Base-by-base conservation (phyloP, 441 rosid species). In the Euphorbia schlechtendalii region DNA sequence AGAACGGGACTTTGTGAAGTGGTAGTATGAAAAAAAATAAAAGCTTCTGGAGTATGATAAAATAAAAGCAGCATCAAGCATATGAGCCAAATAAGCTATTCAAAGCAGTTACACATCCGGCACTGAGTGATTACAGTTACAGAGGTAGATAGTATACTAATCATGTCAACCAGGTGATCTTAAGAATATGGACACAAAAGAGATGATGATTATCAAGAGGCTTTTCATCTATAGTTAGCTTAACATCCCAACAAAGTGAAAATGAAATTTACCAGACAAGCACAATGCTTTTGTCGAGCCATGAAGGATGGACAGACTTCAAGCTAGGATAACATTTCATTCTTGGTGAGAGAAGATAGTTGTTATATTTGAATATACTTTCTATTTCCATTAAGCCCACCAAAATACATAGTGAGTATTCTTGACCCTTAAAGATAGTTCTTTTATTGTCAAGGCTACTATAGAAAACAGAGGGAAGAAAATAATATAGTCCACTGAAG, bases 31-130 rank as follows among this genome's bases (percentile, higher is more conserved):
- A 55, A 56, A 52, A 55, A 40, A 20, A 40, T 12, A 34, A 34
- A 22, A 27, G 24, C 24, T 20, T 12, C n/a, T 53, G 27, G 8
- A 14, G 53, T 41, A 56, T n/a, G 46, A 11, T 14, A 25, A 40
- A 43, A 56, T 14, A 25, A 40, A 43, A 56, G 40, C 41, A 66
- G 12, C 53, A 55, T 18, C 30, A 65, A 43, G 38, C 36, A 53
- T 64, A 22, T 59, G 51, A 15, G 36, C 3, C 38, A 34, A 34
- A 58, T n/a, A 11, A 63, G 20, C 13, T 34, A 38, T 14, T 20
- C 36, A 64, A 24, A 13, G 18, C 21, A 40, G 38, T 38, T 52
- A 4, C 56, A 22, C 53, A 54, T 55, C 34, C 22, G 9, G 10
- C 43, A 27, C 24, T 17, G 22, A 38, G 13, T 38, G 43, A 7